A percentile compares a stretch with the other conserved stretches of the same genome.
These are phyloP conservation scores for Arachnomyces sp. DNA, from an alignment of 2,329 filamentous ascomycete genomes.

Conservation along the genomic window DNA sequence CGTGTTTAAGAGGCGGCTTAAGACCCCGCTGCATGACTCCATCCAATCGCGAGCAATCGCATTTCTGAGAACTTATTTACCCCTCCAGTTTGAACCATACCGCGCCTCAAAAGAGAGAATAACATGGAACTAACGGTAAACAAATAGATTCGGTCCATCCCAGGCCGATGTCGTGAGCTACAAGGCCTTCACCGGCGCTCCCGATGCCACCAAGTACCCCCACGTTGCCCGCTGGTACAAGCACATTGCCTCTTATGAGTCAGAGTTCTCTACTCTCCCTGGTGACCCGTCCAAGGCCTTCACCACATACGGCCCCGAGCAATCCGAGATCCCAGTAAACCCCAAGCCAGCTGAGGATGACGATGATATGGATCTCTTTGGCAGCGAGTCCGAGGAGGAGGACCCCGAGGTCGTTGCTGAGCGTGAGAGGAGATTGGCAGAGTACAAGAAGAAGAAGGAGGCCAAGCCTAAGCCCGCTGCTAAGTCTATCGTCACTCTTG, in stretches of 20 bases:
- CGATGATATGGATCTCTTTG: conserved; percentile 88
- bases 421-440: conserved; percentile 81
- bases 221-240: conserved; percentile 97
- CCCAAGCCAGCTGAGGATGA: conserved; percentile 75
- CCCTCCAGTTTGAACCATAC: conserved; percentile 14
- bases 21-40: conserved; percentile 80
- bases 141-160: conserved; percentile 55
- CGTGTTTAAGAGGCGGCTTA: conserved; percentile 93
- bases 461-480: conserved; percentile 82
- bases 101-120: conserved; percentile 3
- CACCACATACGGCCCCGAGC: conserved; percentile 86
- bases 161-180: conserved; percentile 95
- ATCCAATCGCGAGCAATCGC: conserved; percentile 64
- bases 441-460: conserved; percentile 96
- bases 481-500: conserved; percentile 92
- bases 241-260: conserved; percentile 88
- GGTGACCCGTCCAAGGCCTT: conserved; percentile 85
- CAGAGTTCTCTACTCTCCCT: conserved; percentile 81
- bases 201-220: conserved; percentile 79
- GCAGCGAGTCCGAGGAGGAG: conserved; percentile 87
- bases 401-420: conserved; percentile 76
- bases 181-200: conserved; percentile 73
- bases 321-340: conserved; percentile 67
- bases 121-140: conserved; percentile 11
- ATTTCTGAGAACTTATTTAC: conserved; percentile 54